Conservation (phyloP, 371 early-diverging fungal species). For the Globomyces sp. region DNA sequence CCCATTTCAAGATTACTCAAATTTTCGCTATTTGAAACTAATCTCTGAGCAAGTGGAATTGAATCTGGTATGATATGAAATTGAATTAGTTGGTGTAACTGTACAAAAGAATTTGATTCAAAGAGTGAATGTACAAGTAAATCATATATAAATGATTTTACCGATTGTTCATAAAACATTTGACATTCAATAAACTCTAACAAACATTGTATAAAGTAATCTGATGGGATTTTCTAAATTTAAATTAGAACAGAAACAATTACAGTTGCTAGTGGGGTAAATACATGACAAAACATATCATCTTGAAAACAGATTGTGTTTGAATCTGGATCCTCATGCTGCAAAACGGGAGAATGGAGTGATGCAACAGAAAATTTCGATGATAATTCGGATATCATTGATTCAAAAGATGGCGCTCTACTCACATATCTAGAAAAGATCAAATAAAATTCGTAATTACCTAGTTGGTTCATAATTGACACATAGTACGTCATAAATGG, state of each 20-base stretch:
- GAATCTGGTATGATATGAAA: slow-evolving; percentile 31
- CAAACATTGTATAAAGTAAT: slow-evolving; percentile 22
- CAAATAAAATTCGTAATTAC: background rate
- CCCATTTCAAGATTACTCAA: slow-evolving; percentile 25
- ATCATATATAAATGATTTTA: slow-evolving; percentile 27
- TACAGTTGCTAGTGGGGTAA: slow-evolving; percentile 11
- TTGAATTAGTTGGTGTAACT: slow-evolving; percentile 33
- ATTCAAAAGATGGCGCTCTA: slow-evolving; percentile 6
- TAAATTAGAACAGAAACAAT: background rate
- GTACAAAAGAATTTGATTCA: slow-evolving; percentile 11
- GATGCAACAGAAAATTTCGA: slow-evolving; percentile 10
- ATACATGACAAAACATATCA: slow-evolving; percentile 20
- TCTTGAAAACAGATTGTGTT: slow-evolving; percentile 15
- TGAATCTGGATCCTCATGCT: background rate
- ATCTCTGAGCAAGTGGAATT: slow-evolving; percentile 21
- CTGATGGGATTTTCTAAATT: background rate
- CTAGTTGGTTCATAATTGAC: slow-evolving; percentile 8
- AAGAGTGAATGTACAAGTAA: slow-evolving; percentile 30
- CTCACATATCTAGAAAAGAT: background rate
- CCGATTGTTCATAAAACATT: slow-evolving; percentile 7
- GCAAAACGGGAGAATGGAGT: background rate
- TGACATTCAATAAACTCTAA: slow-evolving; percentile 30
- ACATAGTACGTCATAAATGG: background rate
- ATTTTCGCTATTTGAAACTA: slow-evolving; percentile 12
- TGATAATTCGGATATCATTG: slow-evolving; percentile 11